Evolutionary conservation across 768 basidiomycete genomes (phyloP), one percentile per base, ranked within the genome.

Genomic region (Hygrocybe punicea): DNA sequence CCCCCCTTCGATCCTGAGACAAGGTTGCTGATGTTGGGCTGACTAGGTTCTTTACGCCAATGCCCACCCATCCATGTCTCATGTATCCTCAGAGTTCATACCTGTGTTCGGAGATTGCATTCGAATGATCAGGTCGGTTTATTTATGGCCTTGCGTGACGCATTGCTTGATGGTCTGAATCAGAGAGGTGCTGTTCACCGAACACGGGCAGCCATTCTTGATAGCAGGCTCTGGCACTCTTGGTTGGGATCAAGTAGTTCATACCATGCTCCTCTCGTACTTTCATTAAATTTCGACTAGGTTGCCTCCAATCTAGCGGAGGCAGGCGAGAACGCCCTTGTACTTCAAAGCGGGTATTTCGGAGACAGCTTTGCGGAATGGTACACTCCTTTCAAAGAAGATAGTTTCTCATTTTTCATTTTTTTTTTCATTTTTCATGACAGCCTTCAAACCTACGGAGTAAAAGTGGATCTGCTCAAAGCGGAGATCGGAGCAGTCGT

Each of bases 171-270:
- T 47, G 35, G 53, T 37, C 39, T 51, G 61, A 36, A 52, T 40
- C 60, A 87, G 90, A 59, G 76, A 90, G 54, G 85, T 98, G 6
- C 73, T 98, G 19, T 86, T 84, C 67, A 87, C 96, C 29, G 80
- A 84, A 54, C 75, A 78, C 21, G 90, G 81, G 0, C 97, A 98
- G 67, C 92, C 93, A 0, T 93, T 99, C 79, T 74, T 99, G 64
- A 89, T 98, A 60, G 86, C 94, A 24, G 97, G 97, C 1, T 91
- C 87, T 54, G 97, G 97, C 14, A 98, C 97, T 2, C 79, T 99
- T 34, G 97, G 97, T 25, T 98, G 95, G 94, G 95, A 98, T 70
- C 89, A 92, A 82, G 90, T 81, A 44, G 61, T 81, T 67, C 19
- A 36, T 14, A 2, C 16, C 4, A 23, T n/a, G 2, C 36, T 24